A percentile compares a stretch with the other conserved stretches of the same genome.
phyloP scores from a whole-genome alignment of 805 yeast genomes.

The Zygoascus biomembranicola region DNA sequence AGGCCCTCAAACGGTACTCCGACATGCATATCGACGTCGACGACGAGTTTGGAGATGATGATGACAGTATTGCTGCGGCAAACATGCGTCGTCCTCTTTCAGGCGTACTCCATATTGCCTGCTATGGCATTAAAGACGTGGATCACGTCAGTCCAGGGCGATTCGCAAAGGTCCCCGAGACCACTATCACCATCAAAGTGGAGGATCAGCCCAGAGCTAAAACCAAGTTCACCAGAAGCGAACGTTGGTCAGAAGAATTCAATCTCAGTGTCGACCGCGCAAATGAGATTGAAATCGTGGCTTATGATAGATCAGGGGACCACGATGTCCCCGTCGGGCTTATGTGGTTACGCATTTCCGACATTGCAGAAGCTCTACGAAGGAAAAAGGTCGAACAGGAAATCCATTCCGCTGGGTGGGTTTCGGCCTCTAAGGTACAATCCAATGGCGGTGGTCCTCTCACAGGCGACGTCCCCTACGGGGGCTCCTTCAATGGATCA shows the following conservation, averaged over 20 bases:
- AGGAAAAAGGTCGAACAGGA: constrained; percentile 77
- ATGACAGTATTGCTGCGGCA: constrained; percentile 59
- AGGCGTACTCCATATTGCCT: constrained; percentile 67
- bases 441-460: constrained; percentile 9
- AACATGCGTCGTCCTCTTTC: constrained; percentile 72
- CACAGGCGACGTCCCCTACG: background rate
- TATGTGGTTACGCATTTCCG: constrained; percentile 84
- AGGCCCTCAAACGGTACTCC: constrained; percentile 78
- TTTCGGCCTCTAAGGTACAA: constrained; percentile 48
- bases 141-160: constrained; percentile 87
- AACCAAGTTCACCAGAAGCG: constrained; percentile 67
- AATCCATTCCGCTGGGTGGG: constrained; percentile 74
- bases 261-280: constrained; percentile 79
- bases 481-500: background rate
- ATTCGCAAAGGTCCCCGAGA: constrained; percentile 71
- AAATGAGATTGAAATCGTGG: constrained; percentile 81
- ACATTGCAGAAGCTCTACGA: constrained; percentile 90
- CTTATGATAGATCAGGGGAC: constrained; percentile 70
- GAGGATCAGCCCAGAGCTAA: constrained; percentile 81
- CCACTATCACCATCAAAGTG: constrained; percentile 66
- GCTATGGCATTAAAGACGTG: constrained; percentile 75
- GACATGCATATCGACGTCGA: constrained; percentile 69
- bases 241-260: constrained; percentile 78
- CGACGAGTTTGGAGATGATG: constrained; percentile 36
- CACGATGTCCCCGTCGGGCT: constrained; percentile 79